Conservation (phyloP, 257 asterid genomes). For the Dorcoceras hygrometricum region DNA sequence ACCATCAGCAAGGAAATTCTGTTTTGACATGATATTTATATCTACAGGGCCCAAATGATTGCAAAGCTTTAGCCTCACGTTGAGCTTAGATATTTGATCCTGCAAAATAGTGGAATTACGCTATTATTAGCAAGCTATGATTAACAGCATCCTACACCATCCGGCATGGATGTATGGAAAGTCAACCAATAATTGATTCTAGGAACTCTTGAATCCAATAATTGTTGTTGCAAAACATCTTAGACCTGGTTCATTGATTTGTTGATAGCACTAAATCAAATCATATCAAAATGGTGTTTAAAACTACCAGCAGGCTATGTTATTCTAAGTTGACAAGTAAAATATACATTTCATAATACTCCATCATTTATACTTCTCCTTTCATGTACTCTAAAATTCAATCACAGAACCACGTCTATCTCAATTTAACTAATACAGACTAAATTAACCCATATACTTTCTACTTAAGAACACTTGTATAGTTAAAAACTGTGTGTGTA, state of each 20-base stretch:
- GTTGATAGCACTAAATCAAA: background rate
- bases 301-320: background rate
- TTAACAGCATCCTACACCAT: slow-evolving; percentile 4
- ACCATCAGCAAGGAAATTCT: slow-evolving; percentile 26
- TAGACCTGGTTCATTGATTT: slow-evolving; percentile 7
- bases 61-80: slow-evolving; percentile 44
- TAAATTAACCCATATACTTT: background rate
- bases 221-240: slow-evolving; percentile 1
- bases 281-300: background rate
- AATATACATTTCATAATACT: background rate
- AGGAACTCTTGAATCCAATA: slow-evolving; percentile 7
- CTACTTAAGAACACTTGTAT: background rate
- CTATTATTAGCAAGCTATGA: slow-evolving; percentile 19
- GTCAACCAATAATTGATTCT: background rate
- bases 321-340: background rate
- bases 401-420: background rate
- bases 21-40: slow-evolving; percentile 25
- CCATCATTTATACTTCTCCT: background rate
- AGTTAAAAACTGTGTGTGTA: background rate
- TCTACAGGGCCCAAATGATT: slow-evolving; percentile 39
- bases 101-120: slow-evolving; percentile 30
- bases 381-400: slow-evolving; percentile 5
- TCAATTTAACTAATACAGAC: background rate
- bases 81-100: slow-evolving; percentile 63
- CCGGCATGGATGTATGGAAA: background rate